A percentile compares a stretch with the other conserved stretches of the same genome.
Evolutionary conservation across 352 stramenopile genomes (phyloP).

Genomic region (Phytophthora pluvialis): DNA sequence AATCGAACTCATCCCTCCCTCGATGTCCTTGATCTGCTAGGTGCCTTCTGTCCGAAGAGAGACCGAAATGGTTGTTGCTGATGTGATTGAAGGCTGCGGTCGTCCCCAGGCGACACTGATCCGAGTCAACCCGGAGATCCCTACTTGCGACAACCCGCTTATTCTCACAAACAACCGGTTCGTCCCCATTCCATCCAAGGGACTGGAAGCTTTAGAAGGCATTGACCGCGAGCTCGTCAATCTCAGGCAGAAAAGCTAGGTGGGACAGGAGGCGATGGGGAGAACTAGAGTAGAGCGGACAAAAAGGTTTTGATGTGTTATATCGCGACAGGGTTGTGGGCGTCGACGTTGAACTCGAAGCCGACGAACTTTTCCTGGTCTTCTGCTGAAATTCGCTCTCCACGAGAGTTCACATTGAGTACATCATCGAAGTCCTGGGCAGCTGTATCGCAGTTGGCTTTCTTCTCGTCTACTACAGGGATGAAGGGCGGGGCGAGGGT

Average conservation of each 20-base stretch:
- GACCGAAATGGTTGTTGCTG: constrained; percentile 82
- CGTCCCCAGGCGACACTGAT: constrained; percentile 63
- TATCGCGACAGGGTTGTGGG: constrained; percentile 27
- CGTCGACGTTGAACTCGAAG: constrained; percentile 70
- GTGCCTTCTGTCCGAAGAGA: constrained; percentile 82
- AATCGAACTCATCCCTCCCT: constrained; percentile 2
- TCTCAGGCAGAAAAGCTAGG: constrained; percentile 10
- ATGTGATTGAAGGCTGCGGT: constrained; percentile 66
- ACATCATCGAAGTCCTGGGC: constrained; percentile 73
- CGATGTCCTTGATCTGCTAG: constrained; percentile 27
- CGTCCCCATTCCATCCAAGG: constrained; percentile 56
- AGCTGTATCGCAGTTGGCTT: constrained; percentile 71
- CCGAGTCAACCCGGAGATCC: constrained; percentile 78
- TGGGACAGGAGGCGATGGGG: neutral
- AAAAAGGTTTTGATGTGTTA: constrained; percentile 11
- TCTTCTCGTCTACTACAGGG: constrained; percentile 60
- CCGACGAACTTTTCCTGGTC: constrained; percentile 59
- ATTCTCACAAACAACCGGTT: constrained; percentile 53
- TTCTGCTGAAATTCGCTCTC: constrained; percentile 42
- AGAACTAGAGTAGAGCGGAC: constrained; percentile 1
- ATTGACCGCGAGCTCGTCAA: constrained; percentile 54
- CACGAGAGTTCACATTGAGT: constrained; percentile 46
- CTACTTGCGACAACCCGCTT: constrained; percentile 57
- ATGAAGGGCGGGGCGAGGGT: constrained; percentile 50
- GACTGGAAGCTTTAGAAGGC: constrained; percentile 57